Base-by-base conservation (phyloP, 2,329 filamentous ascomycete genomes). In the Drechslerella coelobrocha region DNA sequence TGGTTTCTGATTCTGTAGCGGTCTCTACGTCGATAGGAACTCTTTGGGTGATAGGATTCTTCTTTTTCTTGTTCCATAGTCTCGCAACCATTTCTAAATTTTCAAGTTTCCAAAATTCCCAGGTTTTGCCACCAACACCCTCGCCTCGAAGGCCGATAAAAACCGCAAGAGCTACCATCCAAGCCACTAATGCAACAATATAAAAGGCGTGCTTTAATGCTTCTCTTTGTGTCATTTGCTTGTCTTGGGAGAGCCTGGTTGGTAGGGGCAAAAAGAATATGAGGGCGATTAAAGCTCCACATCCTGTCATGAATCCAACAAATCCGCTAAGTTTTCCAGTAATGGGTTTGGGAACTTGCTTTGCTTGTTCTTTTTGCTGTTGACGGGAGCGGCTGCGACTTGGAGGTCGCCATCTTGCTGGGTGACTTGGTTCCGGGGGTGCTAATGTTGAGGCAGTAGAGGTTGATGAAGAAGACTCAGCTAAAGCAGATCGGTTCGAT, bases 231-330 rank as follows among this genome's bases (percentile, higher is more conserved):
- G 88, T 89, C 8, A 89, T 83, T n/a, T 89, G 90, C 41, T 87
- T 82, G 26, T 87, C 82, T 76, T 88, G 85, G 24, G 83, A 83
- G 77, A 97, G 95, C 31, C 84, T 84, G 1, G 91, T 89, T 0
- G 94, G 94, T 17, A 99, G 84, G 4, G 93, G 94, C 12, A 99
- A 83, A 77, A 99, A 97, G 31, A 94, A 76, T 0, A 83, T 79
- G 27, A 99, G 82, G 9, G 94, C 92, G 2, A 99, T 83, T 3
- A 99, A 83, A 12, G 94, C 94, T 69, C 94, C 94, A 75, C 90
- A 91, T 23, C 94, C 94, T 6, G 94, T 96, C 77, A 95, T 96
- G 66, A 96, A 82, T 2, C 94, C 94, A 3, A 99, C 94, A 54
- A 92, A 87, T 0, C 94, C 94, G 14, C 94, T 93, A 24, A 99